Evolutionary conservation across 495 filamentous ascomycete species (phyloP).

Genomic region (Tuber calosporum): DNA sequence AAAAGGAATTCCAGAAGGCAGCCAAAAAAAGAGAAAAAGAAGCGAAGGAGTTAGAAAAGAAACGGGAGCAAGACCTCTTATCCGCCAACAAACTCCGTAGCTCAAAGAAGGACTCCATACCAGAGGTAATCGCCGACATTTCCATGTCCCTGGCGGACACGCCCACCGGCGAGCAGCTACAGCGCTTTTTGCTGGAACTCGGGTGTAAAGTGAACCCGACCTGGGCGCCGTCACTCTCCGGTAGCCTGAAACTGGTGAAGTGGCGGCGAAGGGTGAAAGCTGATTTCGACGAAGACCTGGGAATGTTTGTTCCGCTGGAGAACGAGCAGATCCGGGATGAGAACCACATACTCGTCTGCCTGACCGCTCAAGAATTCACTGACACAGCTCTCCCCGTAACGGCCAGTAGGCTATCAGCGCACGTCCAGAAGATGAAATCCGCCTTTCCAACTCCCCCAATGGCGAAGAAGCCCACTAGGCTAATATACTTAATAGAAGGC

Average conservation of each 20-base stretch:
- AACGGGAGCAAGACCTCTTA: slow-evolving; percentile 59
- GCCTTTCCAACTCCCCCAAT: slow-evolving; percentile 19
- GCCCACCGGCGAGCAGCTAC: slow-evolving; percentile 48
- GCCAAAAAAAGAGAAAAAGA: slow-evolving; percentile 54
- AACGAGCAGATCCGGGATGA: slow-evolving; percentile 53
- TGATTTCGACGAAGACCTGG: slow-evolving; percentile 55
- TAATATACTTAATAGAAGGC: slow-evolving; percentile 74
- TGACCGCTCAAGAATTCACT: slow-evolving; percentile 63
- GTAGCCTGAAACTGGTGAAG: slow-evolving; percentile 55
- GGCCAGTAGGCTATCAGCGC: slow-evolving; percentile 52
- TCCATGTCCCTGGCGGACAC: slow-evolving; percentile 50
- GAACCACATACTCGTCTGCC: slow-evolving; percentile 58
- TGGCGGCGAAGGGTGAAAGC: slow-evolving; percentile 67
- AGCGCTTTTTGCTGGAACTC: slow-evolving; percentile 53
- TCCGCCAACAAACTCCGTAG: slow-evolving; percentile 69
- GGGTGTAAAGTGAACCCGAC: slow-evolving; percentile 50
- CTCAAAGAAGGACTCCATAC: slow-evolving; percentile 66
- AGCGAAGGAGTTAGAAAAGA: slow-evolving; percentile 54
- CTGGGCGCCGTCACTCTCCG: slow-evolving; percentile 46
- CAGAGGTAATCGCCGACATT: slow-evolving; percentile 81
- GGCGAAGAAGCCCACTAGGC: slow-evolving; percentile 43
- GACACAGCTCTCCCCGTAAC: slow-evolving; percentile 50
- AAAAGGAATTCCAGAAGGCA: slow-evolving; percentile 48
- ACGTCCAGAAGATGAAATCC: slow-evolving; percentile 57
- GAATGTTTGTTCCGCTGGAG: slow-evolving; percentile 61